phyloP scores from a whole-genome alignment of 345 rosid genomes.

The Dipteronia dyeriana region DNA sequence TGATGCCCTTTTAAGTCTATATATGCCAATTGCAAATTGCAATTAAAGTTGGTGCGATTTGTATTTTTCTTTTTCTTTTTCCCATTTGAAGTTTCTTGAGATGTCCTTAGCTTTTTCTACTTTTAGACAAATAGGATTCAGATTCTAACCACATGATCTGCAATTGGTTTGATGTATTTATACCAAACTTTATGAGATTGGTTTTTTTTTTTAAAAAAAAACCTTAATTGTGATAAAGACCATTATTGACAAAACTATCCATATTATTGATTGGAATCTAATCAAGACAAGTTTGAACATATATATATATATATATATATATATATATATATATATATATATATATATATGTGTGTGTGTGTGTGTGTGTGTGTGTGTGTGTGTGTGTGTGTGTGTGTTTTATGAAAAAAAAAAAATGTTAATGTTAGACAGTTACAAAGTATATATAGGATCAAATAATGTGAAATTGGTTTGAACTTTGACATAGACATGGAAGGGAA shows the following conservation, averaged over 20 bases:
- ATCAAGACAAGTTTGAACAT: no score
- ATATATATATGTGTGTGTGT: no score
- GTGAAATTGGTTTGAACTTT: no score
- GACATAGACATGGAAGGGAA: no score
- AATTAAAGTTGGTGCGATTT: neutral
- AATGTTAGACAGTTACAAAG: no score
- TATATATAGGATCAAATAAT: no score
- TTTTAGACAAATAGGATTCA: constrained; percentile 9
- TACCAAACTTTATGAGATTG: neutral
- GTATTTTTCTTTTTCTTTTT: neutral
- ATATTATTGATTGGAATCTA: neutral
- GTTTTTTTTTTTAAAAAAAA: no score
- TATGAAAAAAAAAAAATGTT: no score
- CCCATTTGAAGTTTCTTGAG: constrained; percentile 4
- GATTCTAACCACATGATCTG: neutral
- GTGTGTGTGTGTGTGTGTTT: no score
- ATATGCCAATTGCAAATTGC: constrained; percentile 3
- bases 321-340: no score
- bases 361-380: no score
- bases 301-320: no score
- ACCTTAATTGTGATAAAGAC: neutral
- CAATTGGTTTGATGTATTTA: neutral
- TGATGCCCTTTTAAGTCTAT: neutral
- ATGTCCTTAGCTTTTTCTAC: constrained; percentile 12
- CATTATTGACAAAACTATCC: neutral